These are phyloP conservation scores for Lathyrus oleraceus DNA, from an alignment of 306 rosid species.

Conservation along the genomic window DNA sequence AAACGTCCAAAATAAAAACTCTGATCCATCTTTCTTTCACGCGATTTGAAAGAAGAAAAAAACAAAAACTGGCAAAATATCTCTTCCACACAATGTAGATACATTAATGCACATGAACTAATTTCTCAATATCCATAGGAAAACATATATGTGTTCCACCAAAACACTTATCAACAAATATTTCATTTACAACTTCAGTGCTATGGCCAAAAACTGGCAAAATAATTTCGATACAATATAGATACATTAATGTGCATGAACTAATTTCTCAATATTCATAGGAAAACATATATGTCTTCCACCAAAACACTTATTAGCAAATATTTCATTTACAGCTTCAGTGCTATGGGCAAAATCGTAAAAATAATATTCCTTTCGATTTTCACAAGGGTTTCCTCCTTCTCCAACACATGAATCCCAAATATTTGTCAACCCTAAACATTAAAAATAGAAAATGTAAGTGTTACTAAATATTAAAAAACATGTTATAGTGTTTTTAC, in stretches of 20 bases:
- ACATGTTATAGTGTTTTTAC: not conserved
- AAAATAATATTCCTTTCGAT: not conserved
- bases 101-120: too few species aligned
- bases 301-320: not conserved
- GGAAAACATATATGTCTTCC: not conserved
- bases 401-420: not conserved
- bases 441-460: not conserved
- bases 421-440: not conserved
- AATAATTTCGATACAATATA: too few species aligned
- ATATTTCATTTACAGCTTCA: not conserved
- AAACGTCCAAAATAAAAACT: too few species aligned
- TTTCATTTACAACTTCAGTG: too few species aligned
- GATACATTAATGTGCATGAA: not conserved
- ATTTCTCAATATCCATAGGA: too few species aligned
- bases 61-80: too few species aligned
- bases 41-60: too few species aligned
- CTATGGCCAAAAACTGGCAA: too few species aligned
- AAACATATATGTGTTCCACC: too few species aligned
- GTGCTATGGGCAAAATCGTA: not conserved
- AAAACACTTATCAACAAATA: too few species aligned
- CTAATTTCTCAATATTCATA: not conserved
- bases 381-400: conserved; percentile 16
- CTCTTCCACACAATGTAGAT: too few species aligned
- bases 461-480: not conserved
- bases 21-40: too few species aligned